Evolutionary conservation across 2,329 filamentous ascomycete species (phyloP).

Genomic region (Teratosphaeria viscida): DNA sequence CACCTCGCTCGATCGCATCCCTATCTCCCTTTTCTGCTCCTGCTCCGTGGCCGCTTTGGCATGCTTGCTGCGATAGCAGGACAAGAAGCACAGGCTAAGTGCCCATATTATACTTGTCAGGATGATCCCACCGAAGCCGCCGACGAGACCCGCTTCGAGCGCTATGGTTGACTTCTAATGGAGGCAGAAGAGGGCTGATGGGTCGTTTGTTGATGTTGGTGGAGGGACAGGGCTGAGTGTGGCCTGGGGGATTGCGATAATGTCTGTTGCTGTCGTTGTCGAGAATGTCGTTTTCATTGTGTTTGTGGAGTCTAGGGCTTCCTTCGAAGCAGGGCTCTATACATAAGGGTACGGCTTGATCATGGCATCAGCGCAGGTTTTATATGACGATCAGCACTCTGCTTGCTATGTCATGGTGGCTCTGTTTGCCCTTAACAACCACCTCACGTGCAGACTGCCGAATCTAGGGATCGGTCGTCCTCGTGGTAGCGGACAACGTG

Average conservation of each 20-base stretch:
- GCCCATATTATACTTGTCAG: neutral
- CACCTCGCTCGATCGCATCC: neutral
- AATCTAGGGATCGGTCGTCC: neutral
- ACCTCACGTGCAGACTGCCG: neutral
- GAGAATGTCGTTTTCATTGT: neutral
- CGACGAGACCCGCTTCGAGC: neutral
- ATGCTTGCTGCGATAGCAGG: neutral
- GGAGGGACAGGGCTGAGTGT: neutral
- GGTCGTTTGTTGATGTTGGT: neutral
- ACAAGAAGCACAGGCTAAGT: neutral
- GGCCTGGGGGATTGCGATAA: neutral
- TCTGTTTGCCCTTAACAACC: neutral
- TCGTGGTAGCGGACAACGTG: neutral
- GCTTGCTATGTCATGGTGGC: neutral
- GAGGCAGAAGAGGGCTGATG: neutral
- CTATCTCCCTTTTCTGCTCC: neutral
- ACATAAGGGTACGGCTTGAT: neutral
- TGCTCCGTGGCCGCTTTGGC: neutral
- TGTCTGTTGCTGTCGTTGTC: neutral
- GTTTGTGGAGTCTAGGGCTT: neutral
- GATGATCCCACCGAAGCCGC: neutral
- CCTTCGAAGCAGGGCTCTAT: neutral
- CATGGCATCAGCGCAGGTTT: no score
- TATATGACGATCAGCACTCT: neutral
- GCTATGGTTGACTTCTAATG: neutral